phyloP scores from a whole-genome alignment of 1,284 basidiomycete genomes.

The Rhodotorula sp. region DNA sequence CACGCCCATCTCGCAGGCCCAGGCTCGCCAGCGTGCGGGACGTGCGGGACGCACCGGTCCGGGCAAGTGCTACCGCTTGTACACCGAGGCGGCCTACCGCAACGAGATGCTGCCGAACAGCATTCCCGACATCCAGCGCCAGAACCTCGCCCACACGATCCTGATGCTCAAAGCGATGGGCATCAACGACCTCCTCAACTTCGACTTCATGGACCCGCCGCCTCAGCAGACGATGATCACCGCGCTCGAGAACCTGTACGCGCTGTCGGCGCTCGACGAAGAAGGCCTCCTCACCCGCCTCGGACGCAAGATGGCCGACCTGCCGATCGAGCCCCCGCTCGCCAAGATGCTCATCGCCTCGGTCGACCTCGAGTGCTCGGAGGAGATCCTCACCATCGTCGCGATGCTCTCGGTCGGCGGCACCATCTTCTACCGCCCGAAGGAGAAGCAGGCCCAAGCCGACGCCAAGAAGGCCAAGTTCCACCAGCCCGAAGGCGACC shows the following conservation, averaged over 20 bases:
- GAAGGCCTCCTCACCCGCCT: conserved; percentile 91
- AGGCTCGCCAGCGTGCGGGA: conserved; percentile 90
- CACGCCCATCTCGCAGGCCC: conserved; percentile 97
- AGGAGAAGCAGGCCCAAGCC: conserved; percentile 97
- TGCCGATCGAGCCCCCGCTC: conserved; percentile 93
- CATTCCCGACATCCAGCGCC: conserved; percentile 95
- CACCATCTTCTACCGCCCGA: conserved; percentile 94
- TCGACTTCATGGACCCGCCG: conserved; percentile 99
- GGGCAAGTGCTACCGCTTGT: conserved; percentile 96
- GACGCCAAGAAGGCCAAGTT: conserved; percentile 99
- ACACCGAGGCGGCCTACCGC: conserved; percentile 94
- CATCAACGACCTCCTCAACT: conserved; percentile 94
- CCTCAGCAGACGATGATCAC: conserved; percentile 89
- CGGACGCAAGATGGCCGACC: conserved; percentile 93
- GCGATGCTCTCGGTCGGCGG: conserved; percentile 93
- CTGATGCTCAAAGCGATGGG: conserved; percentile 98
- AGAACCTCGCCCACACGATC: conserved; percentile 84
- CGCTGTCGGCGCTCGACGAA: conserved; percentile 91
- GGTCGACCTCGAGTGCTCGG: conserved; percentile 88
- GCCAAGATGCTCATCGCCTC: conserved; percentile 99
- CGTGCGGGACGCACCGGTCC: conserved; percentile 97
- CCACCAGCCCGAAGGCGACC: conserved; percentile 96
- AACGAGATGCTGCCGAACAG: conserved; percentile 99
- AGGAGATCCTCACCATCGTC: conserved; percentile 94
- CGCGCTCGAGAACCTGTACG: conserved; percentile 89